Evolutionary conservation across 1,284 basidiomycete genomes (phyloP), one percentile per base, ranked within the genome.

Genomic region (Rhizoctonia solani): DNA sequence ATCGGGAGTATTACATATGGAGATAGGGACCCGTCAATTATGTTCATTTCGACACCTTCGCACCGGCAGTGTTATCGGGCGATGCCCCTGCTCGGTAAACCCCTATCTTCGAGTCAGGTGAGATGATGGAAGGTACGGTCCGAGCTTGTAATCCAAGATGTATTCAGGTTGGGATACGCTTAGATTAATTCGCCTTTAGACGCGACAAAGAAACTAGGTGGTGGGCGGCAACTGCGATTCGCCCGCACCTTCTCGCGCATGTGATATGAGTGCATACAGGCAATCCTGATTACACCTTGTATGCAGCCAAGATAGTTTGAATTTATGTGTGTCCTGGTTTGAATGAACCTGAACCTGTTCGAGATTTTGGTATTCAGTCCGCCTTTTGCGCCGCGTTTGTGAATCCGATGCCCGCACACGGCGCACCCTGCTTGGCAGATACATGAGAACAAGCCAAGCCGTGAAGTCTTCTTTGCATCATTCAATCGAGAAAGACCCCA

Each of bases 221-320:
- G 11, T 29, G 29, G 41, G 21, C 56, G 27, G 42, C 56, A 59
- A 59, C 56, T 59, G 56, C 56, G 56, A 3, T 21, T 59, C 5
- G 2, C 56, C 56, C 56, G 56, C 56, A 59, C 56, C 34, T 59
- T 59, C 44, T 13, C 21, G 29, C 14, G 39, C 56, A 59, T 59
- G 56, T 59, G 56, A 59, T 29, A 21, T 21, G n/a, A n/a, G n/a
- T n/a, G n/a, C n/a, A n/a, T n/a, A n/a, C 37, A 39, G 16, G 9
- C 16, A 39, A 16, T 16, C 37, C 37, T 39, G 37, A 8, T 39
- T 16, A 16, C n/a, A n/a, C n/a, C n/a, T n/a, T n/a, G n/a, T n/a
- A 16, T 8, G 16, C 37, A 16, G 37, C 8, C 37, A 39, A 39
- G 37, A 16, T 16, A 39, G 37, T 39, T 39, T 39, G 37, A 16